Evolutionary conservation across 2,329 filamentous ascomycete genomes (phyloP).

Genomic region (Exophiala bonariae): DNA sequence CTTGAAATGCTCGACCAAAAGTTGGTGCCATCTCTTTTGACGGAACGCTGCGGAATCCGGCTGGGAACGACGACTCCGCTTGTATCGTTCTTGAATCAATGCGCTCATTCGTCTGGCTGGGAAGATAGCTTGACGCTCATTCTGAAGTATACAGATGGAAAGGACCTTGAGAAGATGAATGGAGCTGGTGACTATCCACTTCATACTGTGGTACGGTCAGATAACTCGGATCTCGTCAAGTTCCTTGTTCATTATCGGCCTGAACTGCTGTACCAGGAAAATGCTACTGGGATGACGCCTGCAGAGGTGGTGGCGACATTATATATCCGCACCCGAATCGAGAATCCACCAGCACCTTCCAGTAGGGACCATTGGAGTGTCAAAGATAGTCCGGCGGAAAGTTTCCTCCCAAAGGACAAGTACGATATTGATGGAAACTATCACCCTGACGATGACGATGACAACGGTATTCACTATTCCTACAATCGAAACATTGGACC

Average conservation of each 20-base stretch:
- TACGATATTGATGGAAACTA: neutral
- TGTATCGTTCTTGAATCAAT: slow-evolving; percentile 53
- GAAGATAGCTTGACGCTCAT: slow-evolving; percentile 46
- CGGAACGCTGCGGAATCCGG: slow-evolving; percentile 44
- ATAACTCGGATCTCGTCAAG: slow-evolving; percentile 50
- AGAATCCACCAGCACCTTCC: slow-evolving; percentile 12
- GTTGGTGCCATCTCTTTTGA: slow-evolving; percentile 37
- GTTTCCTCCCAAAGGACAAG: slow-evolving; percentile 9
- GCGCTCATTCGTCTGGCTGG: slow-evolving; percentile 20
- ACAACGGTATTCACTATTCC: too few species aligned
- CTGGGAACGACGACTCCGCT: slow-evolving; percentile 64
- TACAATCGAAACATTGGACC: slow-evolving; percentile 10
- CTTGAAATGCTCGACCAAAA: slow-evolving; percentile 62
- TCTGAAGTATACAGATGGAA: slow-evolving; percentile 57
- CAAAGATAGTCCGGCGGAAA: slow-evolving; percentile 4
- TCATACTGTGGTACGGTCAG: slow-evolving; percentile 36
- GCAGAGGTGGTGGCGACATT: slow-evolving; percentile 64
- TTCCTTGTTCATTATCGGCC: slow-evolving; percentile 62
- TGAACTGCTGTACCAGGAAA: slow-evolving; percentile 67
- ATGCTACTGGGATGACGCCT: slow-evolving; percentile 73
- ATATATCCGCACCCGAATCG: slow-evolving; percentile 32
- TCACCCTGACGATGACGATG: neutral
- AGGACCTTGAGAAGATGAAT: slow-evolving; percentile 48
- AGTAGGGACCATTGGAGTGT: slow-evolving; percentile 3
- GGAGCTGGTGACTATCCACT: slow-evolving; percentile 45